Evolutionary conservation across 1,284 basidiomycete species (phyloP), one percentile per base, ranked within the genome.

Genomic region (Cystobasidium pallidum): DNA sequence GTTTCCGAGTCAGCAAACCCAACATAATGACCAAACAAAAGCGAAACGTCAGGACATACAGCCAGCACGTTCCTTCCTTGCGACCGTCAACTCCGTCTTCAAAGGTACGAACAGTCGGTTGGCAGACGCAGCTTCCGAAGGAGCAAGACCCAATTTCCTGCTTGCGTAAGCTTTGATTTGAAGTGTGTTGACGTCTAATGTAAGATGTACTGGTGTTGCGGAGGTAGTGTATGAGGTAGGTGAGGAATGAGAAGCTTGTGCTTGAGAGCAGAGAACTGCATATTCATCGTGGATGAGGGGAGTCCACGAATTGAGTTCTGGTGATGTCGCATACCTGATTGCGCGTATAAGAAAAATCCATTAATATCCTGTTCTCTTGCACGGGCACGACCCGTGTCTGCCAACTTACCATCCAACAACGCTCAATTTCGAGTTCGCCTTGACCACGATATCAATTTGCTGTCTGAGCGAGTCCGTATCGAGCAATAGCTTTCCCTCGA

Each of bases 251-350:
- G 41, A 39, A 43, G 43, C 17, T n/a, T 34, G 30, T 19, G 26
- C 41, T 43, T 47, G 39, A 0, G 87, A 84, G 2, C 92, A 94
- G 83, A 99, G 93, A 85, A 91, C 88, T 47, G 91, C 88, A 83
- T 96, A 99, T 83, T 97, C 97, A 83, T 97, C 94, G 86, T 99
- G 96, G 79, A 99, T 96, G 76, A 99, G 86, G 24, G 96, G 94
- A 54, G 94, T 95, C 84, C 95, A 95, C 17, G 91, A 92, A 84
- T 96, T 95, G 73, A 99, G 86, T 75, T 90, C 88, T 2, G 90
- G 90, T 75, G 90, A 89, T 24, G 92, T 94, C 21, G 92, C 92
- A 83, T 94, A 94, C 91, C 91, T 92, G 36, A 39, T 39, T n/a
- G n/a, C n/a, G n/a, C n/a, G n/a, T n/a, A n/a, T n/a, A n/a, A n/a